Percentiles rank a stretch among this genome's conserved stretches.
These are phyloP conservation scores for Saxophila tyrrhenica DNA, from an alignment of 495 filamentous ascomycete species.

Conservation along the genomic window DNA sequence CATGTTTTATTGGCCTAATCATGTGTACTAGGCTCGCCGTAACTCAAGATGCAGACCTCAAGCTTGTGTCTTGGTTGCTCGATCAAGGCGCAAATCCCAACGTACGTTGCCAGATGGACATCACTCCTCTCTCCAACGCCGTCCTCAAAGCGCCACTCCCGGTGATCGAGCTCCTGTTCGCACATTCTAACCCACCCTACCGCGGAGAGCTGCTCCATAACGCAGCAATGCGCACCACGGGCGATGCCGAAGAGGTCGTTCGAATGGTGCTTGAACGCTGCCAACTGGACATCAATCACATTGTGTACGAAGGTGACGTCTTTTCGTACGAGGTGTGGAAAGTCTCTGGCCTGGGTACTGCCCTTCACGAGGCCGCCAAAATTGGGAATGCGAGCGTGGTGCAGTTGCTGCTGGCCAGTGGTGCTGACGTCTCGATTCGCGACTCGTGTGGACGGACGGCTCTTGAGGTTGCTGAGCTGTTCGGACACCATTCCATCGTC, in stretches of 20 bases:
- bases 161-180: neutral
- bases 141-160: neutral
- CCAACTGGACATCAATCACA: neutral
- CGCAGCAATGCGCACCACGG: neutral
- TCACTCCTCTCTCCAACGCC: neutral
- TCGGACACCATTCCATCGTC: neutral
- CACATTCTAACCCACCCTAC: neutral
- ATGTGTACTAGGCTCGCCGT: neutral
- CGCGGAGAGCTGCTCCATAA: conserved; percentile 1
- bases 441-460: neutral
- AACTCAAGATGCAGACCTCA: neutral
- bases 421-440: neutral
- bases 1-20: neutral
- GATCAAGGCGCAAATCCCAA: conserved; percentile 4
- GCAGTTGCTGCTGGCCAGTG: neutral
- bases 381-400: neutral
- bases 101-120: neutral
- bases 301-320: neutral
- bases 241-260: neutral
- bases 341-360: conserved; percentile 1
- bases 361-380: conserved; percentile 1
- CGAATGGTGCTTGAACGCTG: conserved; percentile 1
- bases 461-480: conserved; percentile 3
- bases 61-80: neutral
- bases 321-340: conserved; percentile 2